Base-by-base conservation (phyloP, 2,329 filamentous ascomycete genomes). In the Hypoxylon sp. region DNA sequence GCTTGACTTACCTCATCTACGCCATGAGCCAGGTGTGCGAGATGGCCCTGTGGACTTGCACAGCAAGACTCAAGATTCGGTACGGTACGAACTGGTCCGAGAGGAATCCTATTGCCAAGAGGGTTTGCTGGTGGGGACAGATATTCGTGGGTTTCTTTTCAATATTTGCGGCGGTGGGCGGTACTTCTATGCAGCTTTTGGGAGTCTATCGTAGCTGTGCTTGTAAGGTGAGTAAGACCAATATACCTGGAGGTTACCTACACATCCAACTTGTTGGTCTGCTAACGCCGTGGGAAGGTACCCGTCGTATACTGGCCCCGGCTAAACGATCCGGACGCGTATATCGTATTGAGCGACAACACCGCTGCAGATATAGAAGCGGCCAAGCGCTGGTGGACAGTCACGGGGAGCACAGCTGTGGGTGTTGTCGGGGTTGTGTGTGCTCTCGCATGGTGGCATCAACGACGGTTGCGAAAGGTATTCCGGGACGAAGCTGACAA, bases 1-100 rank as follows among this genome's bases (percentile, higher is more conserved):
- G 60, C 31, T 38, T 71, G 25, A 71, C 66, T 2, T 69, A 70
- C 34, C 54, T 70, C 2, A 31, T 71, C n/a, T 72, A 71, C 37
- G 64, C 63, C 23, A 44, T 66, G 13, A 67, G 61, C 23, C 70
- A 73, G 51, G 57, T 66, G 1, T 57, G 61, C 31, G 65, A 67
- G 53, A 66, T 70, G 55, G 41, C 53, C 2, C 51, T 69, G 5
- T 70, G 68, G 68, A 50, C 57, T 3, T 60, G 60, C 35, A 64
- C 67, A 21, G 63, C 61, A 9, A 51, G 60, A 7, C 51, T 68
- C n/a, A 59, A 59, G 25, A 54, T 66, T 8, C 19, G 42, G 26
- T 61, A 67, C 36, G 67, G 66, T 20, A 53, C 54, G 9, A 49
- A 51, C 2, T 69, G 67, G 66, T 62, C 59, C 11, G 58, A 61